Conservation (phyloP, 371 early-diverging fungal species). For the Rhizopus stolonifer region DNA sequence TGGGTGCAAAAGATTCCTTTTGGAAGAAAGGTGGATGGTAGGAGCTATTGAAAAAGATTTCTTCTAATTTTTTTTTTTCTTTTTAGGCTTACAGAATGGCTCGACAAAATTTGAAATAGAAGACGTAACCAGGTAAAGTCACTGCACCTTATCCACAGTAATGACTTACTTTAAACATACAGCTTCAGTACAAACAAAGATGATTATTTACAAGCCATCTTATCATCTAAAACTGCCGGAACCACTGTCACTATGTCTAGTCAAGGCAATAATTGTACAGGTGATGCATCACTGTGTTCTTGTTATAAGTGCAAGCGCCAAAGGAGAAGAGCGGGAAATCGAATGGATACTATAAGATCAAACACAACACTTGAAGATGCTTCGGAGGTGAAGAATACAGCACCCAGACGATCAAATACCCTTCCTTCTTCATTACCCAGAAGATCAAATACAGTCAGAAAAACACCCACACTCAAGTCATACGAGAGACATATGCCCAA, state of each 20-base stretch:
- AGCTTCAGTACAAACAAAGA: slow-evolving; percentile 1
- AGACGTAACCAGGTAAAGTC: slow-evolving; percentile 18
- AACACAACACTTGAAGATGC: not conserved
- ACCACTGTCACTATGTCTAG: slow-evolving; percentile 5
- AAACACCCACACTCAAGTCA: slow-evolving; percentile 38
- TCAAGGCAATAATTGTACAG: slow-evolving; percentile 17
- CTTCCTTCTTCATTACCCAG: slow-evolving; percentile 8
- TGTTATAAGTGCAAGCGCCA: slow-evolving; percentile 52
- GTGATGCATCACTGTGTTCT: slow-evolving; percentile 22
- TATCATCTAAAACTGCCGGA: slow-evolving; percentile 11
- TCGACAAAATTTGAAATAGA: slow-evolving; percentile 36
- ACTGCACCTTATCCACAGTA: no score
- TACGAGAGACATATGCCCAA: slow-evolving; percentile 45
- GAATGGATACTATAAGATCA: slow-evolving; percentile 3
- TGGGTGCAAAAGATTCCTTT: slow-evolving; percentile 43
- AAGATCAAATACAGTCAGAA: slow-evolving; percentile 30
- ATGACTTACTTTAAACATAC: not conserved
- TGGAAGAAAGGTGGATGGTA: slow-evolving; percentile 39
- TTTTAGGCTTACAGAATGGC: slow-evolving; percentile 6
- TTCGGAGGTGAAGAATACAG: not conserved
- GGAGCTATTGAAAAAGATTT: no score
- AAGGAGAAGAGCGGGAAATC: slow-evolving; percentile 31
- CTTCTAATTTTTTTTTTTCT: not conserved
- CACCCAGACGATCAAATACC: not conserved
- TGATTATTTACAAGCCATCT: slow-evolving; percentile 22